These are phyloP conservation scores for Karstenula rhodostoma DNA, from an alignment of 2,329 filamentous ascomycete genomes.

Conservation along the genomic window DNA sequence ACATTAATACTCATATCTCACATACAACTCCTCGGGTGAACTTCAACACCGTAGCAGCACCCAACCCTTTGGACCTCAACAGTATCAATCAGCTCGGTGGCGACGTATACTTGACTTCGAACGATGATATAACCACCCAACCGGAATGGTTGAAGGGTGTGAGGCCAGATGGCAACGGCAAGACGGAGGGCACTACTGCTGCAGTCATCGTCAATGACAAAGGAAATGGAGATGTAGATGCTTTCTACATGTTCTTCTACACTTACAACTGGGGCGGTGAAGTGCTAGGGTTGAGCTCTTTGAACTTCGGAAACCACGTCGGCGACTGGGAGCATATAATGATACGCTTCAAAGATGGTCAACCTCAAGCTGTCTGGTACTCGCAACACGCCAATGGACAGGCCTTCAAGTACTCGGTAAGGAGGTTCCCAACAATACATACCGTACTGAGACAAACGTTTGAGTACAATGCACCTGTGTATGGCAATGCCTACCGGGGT, in stretches of 20 bases:
- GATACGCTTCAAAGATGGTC: slow-evolving; percentile 68
- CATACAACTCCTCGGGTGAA: slow-evolving; percentile 52
- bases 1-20: slow-evolving; percentile 52
- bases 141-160: slow-evolving; percentile 60
- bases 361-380: slow-evolving; percentile 67
- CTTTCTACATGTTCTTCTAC: slow-evolving; percentile 71
- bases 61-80: slow-evolving; percentile 51
- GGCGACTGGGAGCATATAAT: slow-evolving; percentile 74
- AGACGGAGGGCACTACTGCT: slow-evolving; percentile 60
- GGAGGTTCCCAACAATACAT: too few species aligned
- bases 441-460: too few species aligned
- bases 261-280: slow-evolving; percentile 64
- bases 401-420: slow-evolving; percentile 64
- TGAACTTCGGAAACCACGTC: slow-evolving; percentile 67
- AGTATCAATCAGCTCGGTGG: slow-evolving; percentile 55
- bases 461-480: too few species aligned
- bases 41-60: slow-evolving; percentile 42
- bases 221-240: slow-evolving; percentile 62
- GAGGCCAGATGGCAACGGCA: slow-evolving; percentile 59
- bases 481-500: too few species aligned
- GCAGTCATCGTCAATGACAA: slow-evolving; percentile 67
- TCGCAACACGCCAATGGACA: slow-evolving; percentile 69
- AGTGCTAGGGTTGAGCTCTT: slow-evolving; percentile 49
- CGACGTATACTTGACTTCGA: slow-evolving; percentile 57
- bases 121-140: slow-evolving; percentile 51